Base-by-base conservation (phyloP, 2,329 filamentous ascomycete genomes). In the Beauveria pseudobassiana region DNA sequence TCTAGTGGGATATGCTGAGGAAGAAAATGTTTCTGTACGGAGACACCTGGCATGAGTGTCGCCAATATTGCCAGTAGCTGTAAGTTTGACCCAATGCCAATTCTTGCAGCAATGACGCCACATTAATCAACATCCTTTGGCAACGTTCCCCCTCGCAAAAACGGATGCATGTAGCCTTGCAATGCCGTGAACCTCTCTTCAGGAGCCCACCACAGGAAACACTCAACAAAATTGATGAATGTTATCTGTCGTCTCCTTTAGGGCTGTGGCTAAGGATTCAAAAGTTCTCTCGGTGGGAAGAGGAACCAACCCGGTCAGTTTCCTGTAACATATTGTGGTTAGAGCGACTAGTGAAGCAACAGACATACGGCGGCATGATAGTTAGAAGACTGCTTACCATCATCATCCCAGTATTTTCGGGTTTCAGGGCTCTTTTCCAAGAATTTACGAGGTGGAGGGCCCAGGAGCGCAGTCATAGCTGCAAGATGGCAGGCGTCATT, bases 401-500 rank as follows among this genome's bases (percentile, higher is more conserved):
- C 30, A 46, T 59, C 49, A 34, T 68, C 51, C 70, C 70, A 72
- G 50, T 70, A 72, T 53, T 66, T 69, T 16, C 55, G 28, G 10
- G 67, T 65, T 38, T 64, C 57, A 1, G 60, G 14, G 48, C 67
- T 68, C 28, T 61, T 67, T 34, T 63, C 52, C 0, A 71, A 65
- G 10, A 73, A 70, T 43, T 63, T 65, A 3, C 48, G 53, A 1
- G 70, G 70, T 8, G 70, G 71, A 1, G 69, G 69, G 1, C 71
- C 70, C 28, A 71, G 64, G 0, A 71, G 64, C 1, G 69, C 66
- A 1, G 67, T 68, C 63, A 73, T 71, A 20, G 66, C 65, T 18
- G 69, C 71, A 3, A 71, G 63, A 51, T 73, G 70, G 50, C 69
- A 61, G 8, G 69, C 67, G 8, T 71, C 64, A 51, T 73, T 72